Base-by-base conservation (phyloP, 1,284 basidiomycete species). In the Macrocystidia cucumis region DNA sequence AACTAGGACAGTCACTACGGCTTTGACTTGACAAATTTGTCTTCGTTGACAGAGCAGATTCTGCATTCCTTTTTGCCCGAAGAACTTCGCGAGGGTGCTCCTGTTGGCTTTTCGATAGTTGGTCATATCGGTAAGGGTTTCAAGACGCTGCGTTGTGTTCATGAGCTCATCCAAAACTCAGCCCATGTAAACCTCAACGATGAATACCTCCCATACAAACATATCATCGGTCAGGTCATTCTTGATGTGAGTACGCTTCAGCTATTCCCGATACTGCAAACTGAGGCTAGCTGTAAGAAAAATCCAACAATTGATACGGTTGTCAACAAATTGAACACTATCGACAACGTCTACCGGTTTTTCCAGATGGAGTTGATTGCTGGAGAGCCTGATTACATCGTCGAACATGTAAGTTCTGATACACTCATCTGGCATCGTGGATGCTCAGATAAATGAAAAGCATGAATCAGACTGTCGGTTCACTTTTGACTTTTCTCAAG, bases 311-410 rank as follows among this genome's bases (percentile, higher is more conserved):
- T 96, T 29, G 73, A 72, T 44, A 98, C 95, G 0, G 91, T 98
- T 1, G 92, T 99, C 29, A 98, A 98, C 68, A 99, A 98, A 57
- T 64, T 97, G 13, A 79, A 96, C 50, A 75, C 62, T 13, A 98
- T 98, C 44, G 81, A 92, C 51, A 79, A 72, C 14, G 69, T 87
- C 52, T 98, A 92, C 58, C 80, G 96, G 13, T 87, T 92, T 44
- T 98, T 99, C 59, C 74, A 88, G 48, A 98, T 99, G 96, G 96
- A 99, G 52, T 70, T 98, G 2, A 68, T 99, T 13, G 93, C 95
- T 0, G 96, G 96, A 8, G 82, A 90, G 40, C 72, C 80, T 0
- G 73, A 96, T 50, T 95, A 84, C 50, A 49, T 87, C 13, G 91
- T 96, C 4, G 76, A 85, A 46, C 84, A 89, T 56, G 91, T 92